Evolutionary conservation across 2,329 filamentous ascomycete genomes (phyloP).

Genomic region (Aotearoamyces nothofagi): DNA sequence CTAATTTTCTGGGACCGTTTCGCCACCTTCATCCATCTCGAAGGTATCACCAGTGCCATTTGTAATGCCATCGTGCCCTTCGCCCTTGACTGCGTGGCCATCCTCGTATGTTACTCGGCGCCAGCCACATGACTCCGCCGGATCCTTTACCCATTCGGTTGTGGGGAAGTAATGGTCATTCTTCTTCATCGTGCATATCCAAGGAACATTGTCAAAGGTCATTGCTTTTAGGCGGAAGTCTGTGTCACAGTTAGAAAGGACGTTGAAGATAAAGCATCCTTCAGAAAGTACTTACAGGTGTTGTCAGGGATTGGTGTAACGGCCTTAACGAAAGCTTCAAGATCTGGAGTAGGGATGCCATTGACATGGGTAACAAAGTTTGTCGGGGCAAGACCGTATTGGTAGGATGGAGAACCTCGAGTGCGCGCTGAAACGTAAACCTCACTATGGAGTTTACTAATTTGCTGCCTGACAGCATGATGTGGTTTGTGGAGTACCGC

Average conservation of each 20-base stretch:
- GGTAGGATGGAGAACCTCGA: constrained; percentile 69
- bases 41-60: constrained; percentile 13
- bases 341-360: constrained; percentile 66
- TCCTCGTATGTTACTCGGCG: constrained; percentile 45
- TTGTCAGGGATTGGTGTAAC: constrained; percentile 88
- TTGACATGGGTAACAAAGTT: constrained; percentile 98
- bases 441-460: constrained; percentile 89
- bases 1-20: not conserved
- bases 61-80: constrained; percentile 24
- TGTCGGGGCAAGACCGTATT: constrained; percentile 84
- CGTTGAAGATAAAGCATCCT: no score
- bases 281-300: constrained; percentile 45
- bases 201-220: constrained; percentile 95
- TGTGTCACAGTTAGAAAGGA: constrained; percentile 17
- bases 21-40: constrained; percentile 10
- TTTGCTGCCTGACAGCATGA: constrained; percentile 92
- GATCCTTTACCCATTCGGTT: constrained; percentile 53
- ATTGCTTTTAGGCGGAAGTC: constrained; percentile 95
- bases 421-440: constrained; percentile 87
- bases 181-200: constrained; percentile 99
- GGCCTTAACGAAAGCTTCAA: constrained; percentile 65
- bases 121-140: constrained; percentile 43
- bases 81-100: constrained; percentile 34
- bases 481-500: constrained; percentile 87
- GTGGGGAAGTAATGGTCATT: constrained; percentile 89